Conservation (phyloP, 768 basidiomycete genomes). For the Hypholoma fasciculare region DNA sequence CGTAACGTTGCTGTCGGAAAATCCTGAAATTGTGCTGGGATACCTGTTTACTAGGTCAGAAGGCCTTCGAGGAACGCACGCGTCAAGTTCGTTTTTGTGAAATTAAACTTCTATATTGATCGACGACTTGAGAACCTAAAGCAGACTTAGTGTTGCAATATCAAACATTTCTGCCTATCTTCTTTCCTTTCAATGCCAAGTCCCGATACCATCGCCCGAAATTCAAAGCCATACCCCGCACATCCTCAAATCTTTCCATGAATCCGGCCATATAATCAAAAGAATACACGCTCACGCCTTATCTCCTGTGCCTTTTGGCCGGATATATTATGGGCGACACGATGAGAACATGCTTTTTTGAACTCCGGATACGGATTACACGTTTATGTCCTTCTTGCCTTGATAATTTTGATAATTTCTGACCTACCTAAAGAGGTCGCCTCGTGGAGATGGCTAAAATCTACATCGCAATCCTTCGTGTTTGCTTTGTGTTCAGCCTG, state of each 20-base stretch:
- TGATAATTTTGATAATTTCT: conserved; percentile 51
- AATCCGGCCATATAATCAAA: conserved; percentile 13
- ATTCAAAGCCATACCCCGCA: conserved; percentile 13
- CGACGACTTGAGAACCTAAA: conserved; percentile 19
- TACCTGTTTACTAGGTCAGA: conserved; percentile 17
- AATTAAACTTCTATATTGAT: conserved; percentile 43
- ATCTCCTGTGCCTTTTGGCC: conserved; percentile 57
- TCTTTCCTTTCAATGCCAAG: conserved; percentile 14
- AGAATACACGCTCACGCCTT: conserved; percentile 29
- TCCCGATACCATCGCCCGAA: conserved; percentile 17
- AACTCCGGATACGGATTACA: conserved; percentile 67
- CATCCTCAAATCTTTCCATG: conserved; percentile 9
- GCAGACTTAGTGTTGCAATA: conserved; percentile 8
- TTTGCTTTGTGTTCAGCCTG: conserved; percentile 19
- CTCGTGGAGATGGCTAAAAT: conserved; percentile 38
- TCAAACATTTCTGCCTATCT: conserved; percentile 14
- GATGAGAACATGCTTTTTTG: conserved; percentile 69
- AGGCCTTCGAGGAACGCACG: conserved; percentile 4
- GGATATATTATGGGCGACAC: conserved; percentile 56
- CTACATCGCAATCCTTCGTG: conserved; percentile 29
- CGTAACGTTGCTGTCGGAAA: conserved; percentile 6
- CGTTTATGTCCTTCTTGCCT: conserved; percentile 51
- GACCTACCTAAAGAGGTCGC: conserved; percentile 54
- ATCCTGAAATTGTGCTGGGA: not conserved
- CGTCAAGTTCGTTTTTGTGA: conserved; percentile 29